Evolutionary conservation across 2,329 filamentous ascomycete genomes (phyloP), one percentile per base, ranked within the genome.

Genomic region (Exserohilum rostratum): DNA sequence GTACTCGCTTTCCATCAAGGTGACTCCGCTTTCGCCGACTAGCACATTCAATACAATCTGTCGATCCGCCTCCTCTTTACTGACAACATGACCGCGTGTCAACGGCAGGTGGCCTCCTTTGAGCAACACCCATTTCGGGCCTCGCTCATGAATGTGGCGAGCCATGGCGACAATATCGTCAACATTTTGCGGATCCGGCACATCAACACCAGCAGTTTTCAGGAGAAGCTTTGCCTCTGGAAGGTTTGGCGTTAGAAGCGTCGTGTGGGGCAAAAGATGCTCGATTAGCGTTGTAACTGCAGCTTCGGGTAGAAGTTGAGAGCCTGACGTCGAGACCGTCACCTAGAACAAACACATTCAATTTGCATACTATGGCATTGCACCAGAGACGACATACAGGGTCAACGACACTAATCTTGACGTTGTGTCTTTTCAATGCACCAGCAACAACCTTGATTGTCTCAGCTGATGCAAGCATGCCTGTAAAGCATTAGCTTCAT

Each of bases 21-120:
- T 79, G 0, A 83, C 73, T n/a, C 83, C 74, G 0, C 78, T 79
- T 0, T 81, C 82, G 6, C 90, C 89, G 38, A 86, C 85, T 5
- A 96, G 81, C 3, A 97, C 82, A 69, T 98, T 91, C 25, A 96
- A 82, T 1, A 97, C 86, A 2, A 89, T 66, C 22, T 86, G 78
- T 45, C 80, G 84, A 46, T 93, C 86, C 6, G 81, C 80, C 1
- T 85, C 80, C 0, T 73, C 77, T 39, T 76, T 79, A 0, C 90
- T 88, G 0, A 84, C 82, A 5, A 79, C 80, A 18, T 86, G 80
- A 43, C 88, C 84, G 45, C 79, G 81, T 5, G 82, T 87, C 60
- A 98, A 83, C 1, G 93, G 92, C n/a, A 89, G 75, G 76, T 98
- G 95, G 0, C 93, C 93, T 37, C 93, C 93, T 76, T 98, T 98